Percentiles rank a stretch among this genome's conserved stretches.
These are phyloP conservation scores for Eucalyptus cloeziana DNA, from an alignment of 345 rosid genomes.

Conservation along the genomic window DNA sequence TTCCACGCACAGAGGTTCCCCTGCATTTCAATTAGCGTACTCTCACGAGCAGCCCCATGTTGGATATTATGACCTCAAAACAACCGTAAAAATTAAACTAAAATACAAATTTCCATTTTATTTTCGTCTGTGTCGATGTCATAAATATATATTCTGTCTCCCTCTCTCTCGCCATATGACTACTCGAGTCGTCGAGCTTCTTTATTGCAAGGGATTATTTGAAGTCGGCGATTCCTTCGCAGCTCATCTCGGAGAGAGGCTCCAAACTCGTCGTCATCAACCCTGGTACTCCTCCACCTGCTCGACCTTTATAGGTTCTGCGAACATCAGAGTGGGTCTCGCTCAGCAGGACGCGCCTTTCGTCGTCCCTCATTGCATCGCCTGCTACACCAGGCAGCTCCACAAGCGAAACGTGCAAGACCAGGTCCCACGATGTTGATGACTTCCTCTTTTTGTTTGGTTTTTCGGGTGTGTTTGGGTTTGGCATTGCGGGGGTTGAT, in stretches of 20 bases:
- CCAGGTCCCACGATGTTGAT: conserved; percentile 28
- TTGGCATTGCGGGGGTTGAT: neutral
- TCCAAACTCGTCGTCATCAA: conserved; percentile 73
- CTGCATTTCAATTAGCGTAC: no score
- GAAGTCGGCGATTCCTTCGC: conserved; percentile 82
- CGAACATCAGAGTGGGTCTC: conserved; percentile 21
- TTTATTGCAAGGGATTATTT: conserved; percentile 48
- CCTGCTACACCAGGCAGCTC: conserved; percentile 29
- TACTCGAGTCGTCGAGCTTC: neutral
- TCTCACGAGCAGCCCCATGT: no score
- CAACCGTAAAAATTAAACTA: no score
- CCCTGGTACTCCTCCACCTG: conserved; percentile 30
- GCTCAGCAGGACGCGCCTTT: conserved; percentile 67
- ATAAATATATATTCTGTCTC: fast-evolving
- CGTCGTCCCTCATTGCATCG: conserved; percentile 62
- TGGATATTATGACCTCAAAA: no score
- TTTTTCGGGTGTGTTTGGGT: fast-evolving
- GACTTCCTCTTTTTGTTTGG: neutral
- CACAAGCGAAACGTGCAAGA: conserved; percentile 44
- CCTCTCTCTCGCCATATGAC: neutral
- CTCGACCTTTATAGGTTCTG: no score
- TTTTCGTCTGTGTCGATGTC: neutral
- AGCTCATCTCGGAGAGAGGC: conserved; percentile 64
- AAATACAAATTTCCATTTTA: neutral
- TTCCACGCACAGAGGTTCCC: fast-evolving